A percentile compares a stretch with the other conserved stretches of the same genome.
phyloP scores from a whole-genome alignment of 306 rosid species.

The Pyrus betulifolia region DNA sequence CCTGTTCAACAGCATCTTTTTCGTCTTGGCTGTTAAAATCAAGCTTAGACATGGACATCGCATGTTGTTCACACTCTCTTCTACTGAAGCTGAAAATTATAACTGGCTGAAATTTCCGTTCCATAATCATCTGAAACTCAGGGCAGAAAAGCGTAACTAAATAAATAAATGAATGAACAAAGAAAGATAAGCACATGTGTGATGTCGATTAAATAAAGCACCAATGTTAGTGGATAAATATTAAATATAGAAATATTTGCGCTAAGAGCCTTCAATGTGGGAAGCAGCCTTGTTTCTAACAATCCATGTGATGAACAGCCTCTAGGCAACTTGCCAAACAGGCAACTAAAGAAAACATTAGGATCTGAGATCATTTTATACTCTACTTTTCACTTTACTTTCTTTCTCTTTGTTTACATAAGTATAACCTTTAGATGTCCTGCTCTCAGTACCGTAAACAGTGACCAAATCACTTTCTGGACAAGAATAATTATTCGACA shows the following conservation, averaged over 20 bases:
- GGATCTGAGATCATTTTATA: not conserved
- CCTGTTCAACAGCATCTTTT: conserved; percentile 69
- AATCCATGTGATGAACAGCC: not conserved
- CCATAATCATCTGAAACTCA: conserved; percentile 83
- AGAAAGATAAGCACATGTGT: not conserved
- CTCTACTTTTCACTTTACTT: not conserved
- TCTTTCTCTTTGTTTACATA: not conserved
- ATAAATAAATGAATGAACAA: not conserved
- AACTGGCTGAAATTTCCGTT: conserved; percentile 90
- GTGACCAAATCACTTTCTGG: not conserved
- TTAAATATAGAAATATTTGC: not conserved
- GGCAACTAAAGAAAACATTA: not conserved
- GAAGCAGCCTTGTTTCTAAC: not conserved
- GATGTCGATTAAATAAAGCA: not conserved
- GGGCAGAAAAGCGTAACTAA: not conserved
- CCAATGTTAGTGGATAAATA: not conserved
- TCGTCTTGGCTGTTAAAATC: conserved; percentile 85
- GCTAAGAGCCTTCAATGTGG: not conserved
- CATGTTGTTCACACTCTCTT: conserved; percentile 96
- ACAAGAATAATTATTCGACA: not conserved
- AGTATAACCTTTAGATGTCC: not conserved
- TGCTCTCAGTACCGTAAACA: not conserved
- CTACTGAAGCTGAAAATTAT: conserved; percentile 94
- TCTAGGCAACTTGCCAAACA: not conserved
- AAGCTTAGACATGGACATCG: conserved; percentile 93